These are phyloP conservation scores for Cryptococcus depauperatus DNA, from an alignment of 1,284 basidiomycete species.

Conservation along the genomic window DNA sequence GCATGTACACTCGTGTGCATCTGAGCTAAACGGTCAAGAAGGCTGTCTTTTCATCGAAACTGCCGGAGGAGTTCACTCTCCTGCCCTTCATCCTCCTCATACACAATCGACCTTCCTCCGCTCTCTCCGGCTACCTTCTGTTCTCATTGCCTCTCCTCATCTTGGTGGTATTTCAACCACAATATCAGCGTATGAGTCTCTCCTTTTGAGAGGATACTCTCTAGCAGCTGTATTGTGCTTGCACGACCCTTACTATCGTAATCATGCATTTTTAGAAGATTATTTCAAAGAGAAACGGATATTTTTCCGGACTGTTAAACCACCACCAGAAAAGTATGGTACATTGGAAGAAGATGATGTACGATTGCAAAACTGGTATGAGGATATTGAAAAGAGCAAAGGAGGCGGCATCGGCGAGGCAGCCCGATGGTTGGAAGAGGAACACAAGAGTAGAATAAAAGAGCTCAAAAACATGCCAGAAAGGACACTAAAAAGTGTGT, in stretches of 20 bases:
- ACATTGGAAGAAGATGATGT: slow-evolving; percentile 54
- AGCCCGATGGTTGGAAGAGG: slow-evolving; percentile 56
- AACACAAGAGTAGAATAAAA: slow-evolving; percentile 58
- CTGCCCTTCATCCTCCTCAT: slow-evolving; percentile 67
- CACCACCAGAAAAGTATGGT: slow-evolving; percentile 46
- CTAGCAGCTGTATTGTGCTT: slow-evolving; percentile 83
- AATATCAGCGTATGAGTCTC: slow-evolving; percentile 84
- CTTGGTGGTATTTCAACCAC: slow-evolving; percentile 95
- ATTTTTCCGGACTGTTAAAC: slow-evolving; percentile 30
- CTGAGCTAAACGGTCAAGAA: slow-evolving; percentile 12
- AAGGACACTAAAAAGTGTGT: slow-evolving; percentile 68
- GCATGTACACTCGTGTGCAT: slow-evolving; percentile 55
- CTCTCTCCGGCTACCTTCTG: slow-evolving; percentile 73
- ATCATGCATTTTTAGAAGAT: slow-evolving; percentile 68
- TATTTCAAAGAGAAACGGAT: slow-evolving; percentile 64
- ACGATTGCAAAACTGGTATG: slow-evolving; percentile 65
- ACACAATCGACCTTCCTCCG: slow-evolving; percentile 80
- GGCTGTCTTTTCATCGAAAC: slow-evolving; percentile 83
- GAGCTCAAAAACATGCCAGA: slow-evolving; percentile 69
- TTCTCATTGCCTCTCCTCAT: slow-evolving; percentile 78
- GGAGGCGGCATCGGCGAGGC: slow-evolving; percentile 50
- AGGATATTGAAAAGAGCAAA: slow-evolving; percentile 30
- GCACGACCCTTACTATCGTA: slow-evolving; percentile 75
- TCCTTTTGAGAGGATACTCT: slow-evolving; percentile 79
- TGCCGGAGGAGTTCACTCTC: slow-evolving; percentile 91